A percentile compares a stretch with the other conserved stretches of the same genome.
Conservation (phyloP, 208 protist species). For the Novymonas esmeraldas region DNA sequence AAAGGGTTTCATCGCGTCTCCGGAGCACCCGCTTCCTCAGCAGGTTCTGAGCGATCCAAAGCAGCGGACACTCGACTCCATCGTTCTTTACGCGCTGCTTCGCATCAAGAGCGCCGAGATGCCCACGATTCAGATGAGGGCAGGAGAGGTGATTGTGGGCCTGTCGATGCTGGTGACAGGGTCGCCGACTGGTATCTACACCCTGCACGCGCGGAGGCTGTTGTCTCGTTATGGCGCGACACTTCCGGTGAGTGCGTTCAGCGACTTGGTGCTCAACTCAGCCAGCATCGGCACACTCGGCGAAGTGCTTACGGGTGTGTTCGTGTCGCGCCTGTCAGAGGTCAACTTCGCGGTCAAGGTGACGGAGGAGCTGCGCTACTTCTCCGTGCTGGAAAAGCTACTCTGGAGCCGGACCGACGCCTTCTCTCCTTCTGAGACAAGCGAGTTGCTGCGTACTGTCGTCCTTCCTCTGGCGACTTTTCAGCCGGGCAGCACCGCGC, state of each 20-base stretch:
- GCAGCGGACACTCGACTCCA: conserved; percentile 82
- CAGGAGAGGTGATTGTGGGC: conserved; percentile 34
- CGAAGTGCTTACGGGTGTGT: conserved; percentile 54
- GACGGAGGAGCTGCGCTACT: conserved; percentile 80
- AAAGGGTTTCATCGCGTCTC: conserved; percentile 61
- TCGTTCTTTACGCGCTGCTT: conserved; percentile 78
- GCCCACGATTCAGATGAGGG: conserved; percentile 36
- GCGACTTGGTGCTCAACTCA: conserved; percentile 65
- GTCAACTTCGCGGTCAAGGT: conserved; percentile 74
- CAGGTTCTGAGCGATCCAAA: conserved; percentile 49
- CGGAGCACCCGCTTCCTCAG: conserved; percentile 54
- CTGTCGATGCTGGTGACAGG: conserved; percentile 76
- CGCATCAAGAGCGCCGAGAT: conserved; percentile 56
- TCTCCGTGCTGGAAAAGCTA: conserved; percentile 73
- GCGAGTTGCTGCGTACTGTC: conserved; percentile 65
- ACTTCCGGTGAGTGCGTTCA: conserved; percentile 77
- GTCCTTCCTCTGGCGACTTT: conserved; percentile 71
- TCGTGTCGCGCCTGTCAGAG: conserved; percentile 64
- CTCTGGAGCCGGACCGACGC: conserved; percentile 44
- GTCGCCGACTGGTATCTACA: conserved; percentile 57
- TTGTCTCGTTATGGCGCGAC: conserved; percentile 59
- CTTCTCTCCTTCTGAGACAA: conserved; percentile 45
- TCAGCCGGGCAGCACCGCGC: conserved; percentile 61
- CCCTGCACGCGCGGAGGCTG: conserved; percentile 60
- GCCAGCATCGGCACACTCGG: conserved; percentile 27